Conservation (phyloP, 176 grass and related monocot genomes). For the Bromus sterilis region DNA sequence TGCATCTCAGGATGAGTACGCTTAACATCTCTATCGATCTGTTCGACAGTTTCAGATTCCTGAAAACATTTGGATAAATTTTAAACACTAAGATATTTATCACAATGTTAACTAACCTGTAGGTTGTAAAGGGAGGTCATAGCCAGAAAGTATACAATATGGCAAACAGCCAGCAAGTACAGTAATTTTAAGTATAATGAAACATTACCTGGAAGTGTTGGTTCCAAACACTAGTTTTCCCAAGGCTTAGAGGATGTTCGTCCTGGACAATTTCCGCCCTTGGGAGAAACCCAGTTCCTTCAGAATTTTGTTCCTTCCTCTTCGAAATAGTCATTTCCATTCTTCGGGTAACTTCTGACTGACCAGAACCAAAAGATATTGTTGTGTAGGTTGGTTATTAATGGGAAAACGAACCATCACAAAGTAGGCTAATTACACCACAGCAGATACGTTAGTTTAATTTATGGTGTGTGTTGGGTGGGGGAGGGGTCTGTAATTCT, state of each 20-base stretch:
- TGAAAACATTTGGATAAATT: constrained; percentile 20
- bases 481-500: no score
- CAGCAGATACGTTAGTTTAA: neutral
- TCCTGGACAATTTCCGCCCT: constrained; percentile 67
- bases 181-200: no score
- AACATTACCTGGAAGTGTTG: constrained; percentile 81
- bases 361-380: constrained; percentile 40
- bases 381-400: neutral
- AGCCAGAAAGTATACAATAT: no score
- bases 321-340: constrained; percentile 56
- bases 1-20: constrained; percentile 94
- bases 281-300: constrained; percentile 65
- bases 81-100: constrained; percentile 4
- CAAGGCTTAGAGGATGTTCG: constrained; percentile 89
- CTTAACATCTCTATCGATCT: constrained; percentile 97
- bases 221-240: constrained; percentile 92
- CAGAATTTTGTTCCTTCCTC: constrained; percentile 39
- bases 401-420: neutral
- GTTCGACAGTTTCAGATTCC: constrained; percentile 84
- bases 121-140: neutral
- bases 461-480: neutral
- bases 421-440: neutral
- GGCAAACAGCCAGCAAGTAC: no score
- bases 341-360: constrained; percentile 95
- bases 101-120: neutral